Evolutionary conservation across 768 basidiomycete species (phyloP).

Genomic region (Suillus bovinus): DNA sequence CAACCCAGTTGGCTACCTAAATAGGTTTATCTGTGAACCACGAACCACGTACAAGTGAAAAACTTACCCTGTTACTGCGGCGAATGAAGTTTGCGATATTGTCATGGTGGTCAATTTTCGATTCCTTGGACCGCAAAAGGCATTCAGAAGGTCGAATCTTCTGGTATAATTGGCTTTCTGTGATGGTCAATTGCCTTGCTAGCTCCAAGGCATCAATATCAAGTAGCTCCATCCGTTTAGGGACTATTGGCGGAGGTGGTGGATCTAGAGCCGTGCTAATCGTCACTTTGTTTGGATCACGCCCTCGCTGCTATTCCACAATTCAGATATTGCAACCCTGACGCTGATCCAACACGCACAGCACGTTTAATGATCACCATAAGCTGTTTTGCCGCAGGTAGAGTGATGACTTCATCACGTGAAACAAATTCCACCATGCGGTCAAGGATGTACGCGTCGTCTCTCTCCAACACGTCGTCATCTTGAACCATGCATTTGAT

Average conservation of each 20-base stretch:
- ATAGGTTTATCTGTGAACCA: constrained; percentile 1
- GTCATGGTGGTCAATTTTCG: constrained; percentile 42
- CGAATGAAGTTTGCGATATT: constrained; percentile 60
- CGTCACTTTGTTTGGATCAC: constrained; percentile 37
- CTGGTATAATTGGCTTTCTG: constrained; percentile 59
- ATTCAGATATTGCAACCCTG: constrained; percentile 4
- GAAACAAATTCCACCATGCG: constrained; percentile 55
- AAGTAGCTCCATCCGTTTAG: constrained; percentile 49
- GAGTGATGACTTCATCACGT: constrained; percentile 38
- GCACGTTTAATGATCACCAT: constrained; percentile 48
- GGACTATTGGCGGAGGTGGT: constrained; percentile 51
- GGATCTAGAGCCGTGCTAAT: constrained; percentile 36
- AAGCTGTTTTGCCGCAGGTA: constrained; percentile 51
- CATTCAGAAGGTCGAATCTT: constrained; percentile 64
- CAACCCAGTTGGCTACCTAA: constrained; percentile 64
- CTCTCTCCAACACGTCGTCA: constrained; percentile 51
- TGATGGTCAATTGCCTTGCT: constrained; percentile 67
- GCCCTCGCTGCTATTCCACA: constrained; percentile 26
- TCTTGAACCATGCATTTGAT: constrained; percentile 63
- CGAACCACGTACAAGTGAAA: neutral
- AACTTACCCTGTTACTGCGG: constrained; percentile 52
- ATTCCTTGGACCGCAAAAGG: constrained; percentile 53
- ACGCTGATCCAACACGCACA: constrained; percentile 35
- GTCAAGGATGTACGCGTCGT: constrained; percentile 52
- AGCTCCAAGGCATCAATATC: constrained; percentile 68